Conservation (phyloP, 441 rosid genomes). For the Euphorbia celastroides region DNA sequence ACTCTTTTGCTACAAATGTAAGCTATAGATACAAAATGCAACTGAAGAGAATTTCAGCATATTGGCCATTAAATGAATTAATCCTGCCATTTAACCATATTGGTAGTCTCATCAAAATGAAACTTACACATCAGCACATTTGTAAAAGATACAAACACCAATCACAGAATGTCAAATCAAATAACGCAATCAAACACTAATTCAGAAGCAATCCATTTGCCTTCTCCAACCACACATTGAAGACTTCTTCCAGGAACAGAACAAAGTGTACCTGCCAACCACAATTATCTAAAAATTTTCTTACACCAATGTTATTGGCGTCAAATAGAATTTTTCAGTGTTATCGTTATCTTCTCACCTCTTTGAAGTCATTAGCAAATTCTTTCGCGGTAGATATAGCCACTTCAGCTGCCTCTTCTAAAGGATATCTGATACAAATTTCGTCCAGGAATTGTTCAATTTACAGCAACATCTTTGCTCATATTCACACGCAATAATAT, state of each 20-base stretch:
- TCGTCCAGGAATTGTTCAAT: neutral
- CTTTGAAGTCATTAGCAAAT: conserved; percentile 58
- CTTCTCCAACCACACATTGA: conserved; percentile 6
- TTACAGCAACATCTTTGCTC: no score
- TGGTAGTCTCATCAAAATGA: no score
- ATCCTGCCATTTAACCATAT: no score
- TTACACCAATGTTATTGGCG: neutral
- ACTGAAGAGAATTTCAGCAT: neutral
- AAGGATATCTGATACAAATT: conserved; percentile 47
- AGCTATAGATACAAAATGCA: neutral
- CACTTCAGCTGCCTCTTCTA: conserved; percentile 62
- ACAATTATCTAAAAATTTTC: neutral
- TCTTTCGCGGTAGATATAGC: conserved; percentile 68
- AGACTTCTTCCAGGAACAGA: neutral
- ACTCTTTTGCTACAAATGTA: no score
- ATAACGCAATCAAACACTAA: neutral
- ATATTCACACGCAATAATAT: no score
- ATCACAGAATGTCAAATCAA: no score
- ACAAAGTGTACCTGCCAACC: conserved; percentile 9
- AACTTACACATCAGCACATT: no score
- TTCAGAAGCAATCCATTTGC: neutral
- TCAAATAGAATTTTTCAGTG: neutral
- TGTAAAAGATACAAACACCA: no score
- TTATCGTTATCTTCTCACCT: conserved; percentile 30
- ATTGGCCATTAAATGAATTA: no score